A percentile compares a stretch with the other conserved stretches of the same genome.
phyloP scores from a whole-genome alignment of 805 yeast species.

The Blastobotrys parvus region DNA sequence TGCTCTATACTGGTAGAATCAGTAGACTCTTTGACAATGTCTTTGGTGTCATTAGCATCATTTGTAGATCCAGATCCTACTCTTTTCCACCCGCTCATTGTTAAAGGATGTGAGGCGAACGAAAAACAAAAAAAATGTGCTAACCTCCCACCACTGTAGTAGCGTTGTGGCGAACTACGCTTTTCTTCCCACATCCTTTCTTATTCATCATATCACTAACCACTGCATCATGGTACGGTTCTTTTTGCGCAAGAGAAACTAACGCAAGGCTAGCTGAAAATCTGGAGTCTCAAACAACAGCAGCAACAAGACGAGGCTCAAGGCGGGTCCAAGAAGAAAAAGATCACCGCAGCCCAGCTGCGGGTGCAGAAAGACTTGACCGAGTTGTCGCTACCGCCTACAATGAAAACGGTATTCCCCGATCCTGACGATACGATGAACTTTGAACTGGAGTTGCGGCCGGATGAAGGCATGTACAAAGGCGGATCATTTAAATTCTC shows the following conservation, averaged over 20 bases:
- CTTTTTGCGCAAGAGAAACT: neutral
- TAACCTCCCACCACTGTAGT: too few species aligned
- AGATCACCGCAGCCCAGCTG: slow-evolving; percentile 56
- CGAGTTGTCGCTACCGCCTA: slow-evolving; percentile 56
- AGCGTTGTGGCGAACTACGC: too few species aligned
- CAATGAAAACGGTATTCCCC: slow-evolving; percentile 44
- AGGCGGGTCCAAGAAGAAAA: slow-evolving; percentile 23
- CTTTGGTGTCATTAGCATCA: too few species aligned
- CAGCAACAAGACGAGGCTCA: slow-evolving; percentile 36
- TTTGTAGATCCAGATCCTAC: too few species aligned
- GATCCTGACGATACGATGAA: slow-evolving; percentile 51
- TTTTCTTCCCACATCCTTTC: neutral
- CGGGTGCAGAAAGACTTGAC: slow-evolving; percentile 67
- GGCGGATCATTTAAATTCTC: slow-evolving; percentile 64
- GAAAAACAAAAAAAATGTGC: too few species aligned
- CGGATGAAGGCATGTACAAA: slow-evolving; percentile 65
- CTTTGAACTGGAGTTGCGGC: slow-evolving; percentile 49
- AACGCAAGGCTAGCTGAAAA: slow-evolving; percentile 36
- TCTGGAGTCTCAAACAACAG: slow-evolving; percentile 51
- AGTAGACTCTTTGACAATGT: neutral
- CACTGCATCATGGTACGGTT: too few species aligned
- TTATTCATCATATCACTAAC: too few species aligned
- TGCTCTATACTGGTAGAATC: neutral
- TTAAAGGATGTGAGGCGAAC: too few species aligned
- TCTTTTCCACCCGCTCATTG: too few species aligned